phyloP scores from a whole-genome alignment of 495 filamentous ascomycete genomes.

The Tuber magnatum region DNA sequence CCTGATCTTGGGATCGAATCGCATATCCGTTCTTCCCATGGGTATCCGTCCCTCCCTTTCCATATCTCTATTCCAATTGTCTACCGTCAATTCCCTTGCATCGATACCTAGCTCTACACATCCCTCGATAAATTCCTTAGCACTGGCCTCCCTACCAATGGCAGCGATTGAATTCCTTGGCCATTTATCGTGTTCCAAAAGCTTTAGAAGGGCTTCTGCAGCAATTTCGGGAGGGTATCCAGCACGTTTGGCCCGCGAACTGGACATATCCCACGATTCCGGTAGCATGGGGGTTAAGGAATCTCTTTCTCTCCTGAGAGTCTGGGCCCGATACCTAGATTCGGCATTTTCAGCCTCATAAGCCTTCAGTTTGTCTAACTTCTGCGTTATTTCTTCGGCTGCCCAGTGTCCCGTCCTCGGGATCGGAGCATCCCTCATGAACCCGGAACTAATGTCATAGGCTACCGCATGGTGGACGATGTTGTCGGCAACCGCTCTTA shows the following conservation, averaged over 20 bases:
- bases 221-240: slow-evolving; percentile 29
- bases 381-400: not conserved
- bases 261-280: slow-evolving; percentile 5
- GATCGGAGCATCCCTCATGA: slow-evolving; percentile 33
- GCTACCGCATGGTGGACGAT: slow-evolving; percentile 33
- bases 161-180: slow-evolving; percentile 31
- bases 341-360: slow-evolving; percentile 4
- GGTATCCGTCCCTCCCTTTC: slow-evolving; percentile 14
- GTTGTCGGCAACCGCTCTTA: slow-evolving; percentile 23
- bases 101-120: slow-evolving; percentile 17
- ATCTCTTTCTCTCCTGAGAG: not conserved
- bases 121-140: slow-evolving; percentile 2
- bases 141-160: slow-evolving; percentile 10
- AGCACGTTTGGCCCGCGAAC: slow-evolving; percentile 3
- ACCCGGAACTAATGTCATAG: slow-evolving; percentile 30
- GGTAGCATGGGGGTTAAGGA: not conserved
- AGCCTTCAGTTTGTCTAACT: not conserved
- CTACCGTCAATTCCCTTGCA: slow-evolving; percentile 10
- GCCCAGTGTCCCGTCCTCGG: slow-evolving; percentile 6
- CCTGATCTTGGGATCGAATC: slow-evolving; percentile 9
- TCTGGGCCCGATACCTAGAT: not conserved
- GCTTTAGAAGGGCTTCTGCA: slow-evolving; percentile 12
- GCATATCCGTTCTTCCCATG: slow-evolving; percentile 34
- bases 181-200: slow-evolving; percentile 35
- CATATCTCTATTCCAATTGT: slow-evolving; percentile 27